A percentile compares a stretch with the other conserved stretches of the same genome.
phyloP scores from a whole-genome alignment of 768 basidiomycete species.

The Lenzites betulinus region DNA sequence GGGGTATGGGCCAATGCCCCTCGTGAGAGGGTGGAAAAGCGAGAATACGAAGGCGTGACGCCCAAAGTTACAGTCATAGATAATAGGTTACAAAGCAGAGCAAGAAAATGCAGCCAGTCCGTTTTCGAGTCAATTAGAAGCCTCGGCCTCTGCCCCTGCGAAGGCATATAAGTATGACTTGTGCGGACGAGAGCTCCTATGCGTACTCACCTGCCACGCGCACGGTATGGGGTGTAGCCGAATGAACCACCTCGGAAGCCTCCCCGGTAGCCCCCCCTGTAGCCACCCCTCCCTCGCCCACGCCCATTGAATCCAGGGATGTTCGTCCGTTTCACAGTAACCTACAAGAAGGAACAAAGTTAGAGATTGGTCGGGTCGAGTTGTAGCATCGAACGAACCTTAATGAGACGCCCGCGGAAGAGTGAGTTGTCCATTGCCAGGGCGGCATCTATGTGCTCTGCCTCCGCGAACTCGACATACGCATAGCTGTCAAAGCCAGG shows the following conservation, averaged over 20 bases:
- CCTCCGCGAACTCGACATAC: slow-evolving; percentile 97
- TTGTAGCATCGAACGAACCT: slow-evolving; percentile 52
- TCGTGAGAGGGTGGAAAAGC: background rate
- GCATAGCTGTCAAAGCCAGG: slow-evolving; percentile 68
- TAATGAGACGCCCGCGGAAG: slow-evolving; percentile 91
- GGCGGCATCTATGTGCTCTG: slow-evolving; percentile 88
- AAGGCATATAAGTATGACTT: background rate
- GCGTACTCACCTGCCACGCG: slow-evolving; percentile 69
- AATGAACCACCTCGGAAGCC: slow-evolving; percentile 58
- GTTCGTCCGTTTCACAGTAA: slow-evolving; percentile 95
- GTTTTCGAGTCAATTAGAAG: slow-evolving; percentile 40
- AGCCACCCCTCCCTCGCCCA: slow-evolving; percentile 66
- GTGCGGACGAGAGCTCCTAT: slow-evolving; percentile 7
- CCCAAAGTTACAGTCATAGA: slow-evolving; percentile 25
- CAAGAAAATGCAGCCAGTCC: slow-evolving; percentile 18
- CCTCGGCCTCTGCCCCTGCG: slow-evolving; percentile 76
- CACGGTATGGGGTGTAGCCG: slow-evolving; percentile 65
- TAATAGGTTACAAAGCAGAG: slow-evolving; percentile 21
- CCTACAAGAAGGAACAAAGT: slow-evolving; percentile 48
- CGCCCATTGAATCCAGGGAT: slow-evolving; percentile 83
- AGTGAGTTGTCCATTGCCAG: slow-evolving; percentile 94
- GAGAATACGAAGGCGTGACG: slow-evolving; percentile 18
- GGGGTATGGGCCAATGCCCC: background rate
- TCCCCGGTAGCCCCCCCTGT: slow-evolving; percentile 53
- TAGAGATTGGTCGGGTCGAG: background rate